Base-by-base conservation (phyloP, 352 stramenopile species). In the Aphanomyces astaci region DNA sequence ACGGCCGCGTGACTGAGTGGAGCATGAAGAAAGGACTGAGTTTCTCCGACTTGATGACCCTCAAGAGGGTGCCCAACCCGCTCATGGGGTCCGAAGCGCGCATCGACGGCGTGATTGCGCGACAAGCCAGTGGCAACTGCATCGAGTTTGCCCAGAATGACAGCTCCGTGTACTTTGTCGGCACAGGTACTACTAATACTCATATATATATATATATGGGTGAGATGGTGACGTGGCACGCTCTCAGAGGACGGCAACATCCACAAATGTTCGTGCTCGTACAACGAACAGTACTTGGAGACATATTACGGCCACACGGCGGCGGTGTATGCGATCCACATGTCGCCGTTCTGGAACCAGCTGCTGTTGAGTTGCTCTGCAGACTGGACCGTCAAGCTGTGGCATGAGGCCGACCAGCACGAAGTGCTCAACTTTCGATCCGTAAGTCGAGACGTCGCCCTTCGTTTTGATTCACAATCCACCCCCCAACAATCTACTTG, bases 231-330 rank as follows among this genome's bases (percentile, higher is more conserved):
- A 24, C 51, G 30, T 39, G 31, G 25, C 55, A 3, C 10, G 11
- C 4, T 22, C 11, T 4, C 31, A 59, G 90, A 98, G 62, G 90
- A 97, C 70, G 92, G 92, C 3, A 72, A 92, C 7, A 84, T 98
- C 56, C 89, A 98, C 78, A 94, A 94, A 60, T 97, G 91, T 71
- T 96, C 84, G 7, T 80, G 89, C 17, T 96, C 86, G 64, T 98
- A 98, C 86, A 97, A 95, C 66, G 92, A 97, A 66, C 88, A 97
- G 72, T 97, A 97, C 63, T 73, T 98, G 48, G 82, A 97, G 65
- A 96, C 88, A 32, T 97, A 96, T 69, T 75, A 75, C 24, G 89
- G 84, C 0, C 91, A 98, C 71, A 88, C 77, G 0, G 92, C 86
- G 1, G 91, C 92, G 0, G 88, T 97, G 31, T 97, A 97, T 75